Evolutionary conservation across 768 basidiomycete genomes (phyloP).

Genomic region (Sarcomyxa edulis): DNA sequence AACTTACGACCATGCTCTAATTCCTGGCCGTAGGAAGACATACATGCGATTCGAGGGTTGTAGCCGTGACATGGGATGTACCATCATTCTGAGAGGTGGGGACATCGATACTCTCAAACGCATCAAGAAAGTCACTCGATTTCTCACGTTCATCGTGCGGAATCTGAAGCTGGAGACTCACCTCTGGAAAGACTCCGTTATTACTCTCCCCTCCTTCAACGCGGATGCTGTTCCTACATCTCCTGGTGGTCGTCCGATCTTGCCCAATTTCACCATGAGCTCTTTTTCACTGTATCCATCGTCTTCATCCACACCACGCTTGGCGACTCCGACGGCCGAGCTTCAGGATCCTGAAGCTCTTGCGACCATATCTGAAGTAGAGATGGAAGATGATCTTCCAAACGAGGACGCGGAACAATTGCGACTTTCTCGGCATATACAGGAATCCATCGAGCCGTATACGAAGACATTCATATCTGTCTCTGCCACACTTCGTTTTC

Average conservation of each 20-base stretch:
- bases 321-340: conserved; percentile 19
- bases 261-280: conserved; percentile 17
- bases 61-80: conserved; percentile 88
- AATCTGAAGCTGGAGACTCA: conserved; percentile 93
- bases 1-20: conserved; percentile 91
- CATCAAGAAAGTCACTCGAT: conserved; percentile 89
- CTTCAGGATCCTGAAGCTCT: conserved; percentile 4
- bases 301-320: conserved; percentile 23
- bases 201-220: conserved; percentile 65
- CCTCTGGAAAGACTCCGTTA: conserved; percentile 87
- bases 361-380: conserved; percentile 24
- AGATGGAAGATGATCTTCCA: conserved; percentile 40
- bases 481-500: conserved; percentile 88
- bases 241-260: conserved; percentile 1
- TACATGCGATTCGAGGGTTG: conserved; percentile 99
- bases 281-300: conserved; percentile 21
- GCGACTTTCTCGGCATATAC: conserved; percentile 70
- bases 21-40: conserved; percentile 92
- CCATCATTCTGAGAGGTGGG: conserved; percentile 86
- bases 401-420: conserved; percentile 70
- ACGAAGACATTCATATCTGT: conserved; percentile 85
- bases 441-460: conserved; percentile 81
- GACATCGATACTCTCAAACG: conserved; percentile 74
- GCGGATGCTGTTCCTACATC: conserved; percentile 55
- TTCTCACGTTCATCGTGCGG: conserved; percentile 88